Evolutionary conservation across 306 rosid species (phyloP).

Genomic region (Oemleria cerasiformis): DNA sequence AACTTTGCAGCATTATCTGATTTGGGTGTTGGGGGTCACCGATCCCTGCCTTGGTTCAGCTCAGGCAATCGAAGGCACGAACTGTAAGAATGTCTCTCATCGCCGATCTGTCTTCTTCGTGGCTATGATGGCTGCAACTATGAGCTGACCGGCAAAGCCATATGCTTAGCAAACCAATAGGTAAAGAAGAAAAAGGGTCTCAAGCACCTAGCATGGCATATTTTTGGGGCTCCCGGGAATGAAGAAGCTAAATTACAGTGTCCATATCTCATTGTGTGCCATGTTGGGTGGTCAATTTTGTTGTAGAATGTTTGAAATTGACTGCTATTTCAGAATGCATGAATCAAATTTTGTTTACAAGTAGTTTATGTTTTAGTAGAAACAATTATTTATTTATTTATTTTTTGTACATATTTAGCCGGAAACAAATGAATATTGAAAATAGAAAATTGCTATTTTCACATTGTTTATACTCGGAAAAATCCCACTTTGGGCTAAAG

Average conservation of each 20-base stretch:
- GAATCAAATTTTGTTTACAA: neutral
- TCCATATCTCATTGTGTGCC: neutral
- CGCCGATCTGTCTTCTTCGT: neutral
- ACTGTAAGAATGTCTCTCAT: neutral
- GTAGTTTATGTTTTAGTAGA: too few species aligned
- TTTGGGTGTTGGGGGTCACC: neutral
- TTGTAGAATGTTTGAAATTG: neutral
- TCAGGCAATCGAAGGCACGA: neutral
- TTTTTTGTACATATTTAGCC: too few species aligned
- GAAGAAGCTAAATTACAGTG: neutral
- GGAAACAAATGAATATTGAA: too few species aligned
- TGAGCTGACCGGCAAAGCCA: neutral
- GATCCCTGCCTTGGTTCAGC: neutral
- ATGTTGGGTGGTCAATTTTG: conserved; percentile 4
- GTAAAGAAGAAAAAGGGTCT: neutral
- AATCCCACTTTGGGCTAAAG: too few species aligned
- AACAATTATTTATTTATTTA: too few species aligned
- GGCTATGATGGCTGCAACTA: neutral
- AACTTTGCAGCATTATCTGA: neutral
- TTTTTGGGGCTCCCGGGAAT: neutral
- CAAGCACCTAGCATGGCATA: neutral
- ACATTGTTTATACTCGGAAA: too few species aligned
- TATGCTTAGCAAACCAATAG: neutral
- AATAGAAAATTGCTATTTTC: too few species aligned
- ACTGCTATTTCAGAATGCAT: too few species aligned